Conservation (phyloP, 2,329 filamentous ascomycete species). For the Alternaria longipes region DNA sequence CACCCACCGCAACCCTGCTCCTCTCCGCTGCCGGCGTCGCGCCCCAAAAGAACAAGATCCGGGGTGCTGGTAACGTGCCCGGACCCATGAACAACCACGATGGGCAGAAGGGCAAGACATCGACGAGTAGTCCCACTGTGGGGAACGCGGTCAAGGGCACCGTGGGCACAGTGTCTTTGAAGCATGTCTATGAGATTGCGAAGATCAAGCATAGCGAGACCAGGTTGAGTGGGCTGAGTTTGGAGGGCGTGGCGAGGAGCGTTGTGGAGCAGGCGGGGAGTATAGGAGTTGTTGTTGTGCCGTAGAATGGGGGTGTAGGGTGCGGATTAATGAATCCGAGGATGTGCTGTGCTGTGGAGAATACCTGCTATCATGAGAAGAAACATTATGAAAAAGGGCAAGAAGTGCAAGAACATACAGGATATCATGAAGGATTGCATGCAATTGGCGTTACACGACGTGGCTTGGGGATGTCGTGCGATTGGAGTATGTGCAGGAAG, state of each 20-base stretch:
- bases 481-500: not conserved
- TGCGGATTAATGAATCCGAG: no score
- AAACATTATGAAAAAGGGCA: not conserved
- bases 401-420: not conserved
- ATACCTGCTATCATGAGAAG: not conserved
- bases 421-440: no score
- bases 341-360: no score
- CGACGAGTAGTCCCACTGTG: conserved; percentile 41
- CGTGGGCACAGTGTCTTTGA: conserved; percentile 87
- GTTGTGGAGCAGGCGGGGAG: conserved; percentile 66
- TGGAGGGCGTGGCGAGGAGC: conserved; percentile 82
- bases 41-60: conserved; percentile 76
- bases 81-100: conserved; percentile 56
- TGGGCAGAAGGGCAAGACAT: conserved; percentile 49
- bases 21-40: conserved; percentile 82
- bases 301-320: conserved; percentile 35
- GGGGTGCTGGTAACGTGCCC: conserved; percentile 69
- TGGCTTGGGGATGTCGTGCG: not conserved
- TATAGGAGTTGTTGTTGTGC: conserved; percentile 60
- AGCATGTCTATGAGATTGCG: conserved; percentile 97
- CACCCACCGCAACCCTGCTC: conserved; percentile 90
- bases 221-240: conserved; percentile 71
- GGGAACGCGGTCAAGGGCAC: conserved; percentile 75
- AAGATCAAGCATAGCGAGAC: conserved; percentile 79
- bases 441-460: not conserved